Evolutionary conservation across 345 rosid species (phyloP), one percentile per base, ranked within the genome.

Genomic region (Arabidopsis thaliana): DNA sequence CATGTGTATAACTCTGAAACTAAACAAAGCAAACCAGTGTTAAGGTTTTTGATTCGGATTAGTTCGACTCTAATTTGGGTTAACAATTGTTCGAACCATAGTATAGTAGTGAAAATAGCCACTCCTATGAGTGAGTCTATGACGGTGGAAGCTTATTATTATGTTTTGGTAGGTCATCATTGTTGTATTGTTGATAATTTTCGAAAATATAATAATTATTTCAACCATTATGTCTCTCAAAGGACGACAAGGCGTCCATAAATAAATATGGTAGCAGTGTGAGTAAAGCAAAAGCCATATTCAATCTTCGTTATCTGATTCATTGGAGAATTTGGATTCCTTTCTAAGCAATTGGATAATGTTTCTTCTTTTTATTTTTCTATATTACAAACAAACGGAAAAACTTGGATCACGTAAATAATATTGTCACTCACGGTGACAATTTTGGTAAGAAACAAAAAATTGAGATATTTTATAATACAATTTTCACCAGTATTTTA

Each of bases 211-310:
- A 59, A 67, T 62, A 3, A 62, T 53, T 55, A 55, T 69, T 69
- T 46, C 10, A 69, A 56, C 57, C 40, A 76, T 61, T 25, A 55
- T 77, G 71, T 70, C 80, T 56, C 48, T 63, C 44, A 45, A 66
- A 77, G 66, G 53, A 70, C 34, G 80, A 63, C 80, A 70, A 63
- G 59, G 7, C 20, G 65, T 69, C 70, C 71, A 76, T 61, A 36
- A 62, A 76, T 61, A 36, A 62, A 45, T 61, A 62, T 69, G 50
- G 75, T 63, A 62, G 71, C 75, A 69, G 75, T 69, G 71, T 69
- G 75, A 76, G 75, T 76, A 76, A 76, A 76, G 80, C 80, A 62
- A 76, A 69, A 69, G 80, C 80, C 50, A 76, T 2, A 53, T 55
- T 69, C 80, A 69, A 62, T 69, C 71, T 69, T 45, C 57, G 49